Conservation (phyloP, 176 grass and related monocot genomes). For the Oryza glaberrima region DNA sequence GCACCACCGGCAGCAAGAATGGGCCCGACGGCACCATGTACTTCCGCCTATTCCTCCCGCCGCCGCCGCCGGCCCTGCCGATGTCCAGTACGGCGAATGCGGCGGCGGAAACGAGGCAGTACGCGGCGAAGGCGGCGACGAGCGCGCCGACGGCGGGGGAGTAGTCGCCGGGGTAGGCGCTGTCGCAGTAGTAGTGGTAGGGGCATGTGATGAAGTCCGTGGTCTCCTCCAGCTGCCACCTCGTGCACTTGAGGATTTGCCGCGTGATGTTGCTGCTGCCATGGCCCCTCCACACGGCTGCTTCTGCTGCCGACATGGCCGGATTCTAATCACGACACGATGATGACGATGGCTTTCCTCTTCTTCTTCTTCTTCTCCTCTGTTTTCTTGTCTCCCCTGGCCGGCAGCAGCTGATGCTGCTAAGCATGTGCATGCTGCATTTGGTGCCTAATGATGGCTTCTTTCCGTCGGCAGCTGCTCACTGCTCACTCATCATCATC, state of each 20-base stretch:
- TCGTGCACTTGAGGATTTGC: conserved; percentile 71
- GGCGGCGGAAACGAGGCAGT: conserved; percentile 54
- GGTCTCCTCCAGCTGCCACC: conserved; percentile 81
- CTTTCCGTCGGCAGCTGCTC: not conserved
- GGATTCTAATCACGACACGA: conserved; percentile 22
- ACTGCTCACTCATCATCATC: not conserved
- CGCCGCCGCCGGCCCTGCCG: not conserved
- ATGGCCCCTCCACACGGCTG: conserved; percentile 43
- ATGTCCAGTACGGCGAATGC: conserved; percentile 50
- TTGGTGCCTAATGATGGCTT: conserved; percentile 30
- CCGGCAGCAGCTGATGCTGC: conserved; percentile 3
- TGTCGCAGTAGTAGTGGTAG: conserved; percentile 83
- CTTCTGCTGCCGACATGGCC: conserved; percentile 40
- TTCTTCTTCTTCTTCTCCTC: not conserved
- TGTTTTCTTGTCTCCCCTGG: not conserved
- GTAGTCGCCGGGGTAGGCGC: conserved; percentile 61
- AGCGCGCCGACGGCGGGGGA: conserved; percentile 42
- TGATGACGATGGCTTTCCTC: conserved; percentile 25
- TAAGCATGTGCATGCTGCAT: conserved; percentile 34
- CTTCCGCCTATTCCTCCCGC: conserved; percentile 44
- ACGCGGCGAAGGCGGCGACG: conserved; percentile 51
- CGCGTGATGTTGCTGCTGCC: conserved; percentile 45
- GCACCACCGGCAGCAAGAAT: conserved; percentile 57
- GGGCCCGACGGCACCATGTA: conserved; percentile 70
- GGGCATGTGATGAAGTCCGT: conserved; percentile 68